Evolutionary conservation across 116 monocot genomes (phyloP), one percentile per base, ranked within the genome.

Genomic region (Dioscorea cayenensis): DNA sequence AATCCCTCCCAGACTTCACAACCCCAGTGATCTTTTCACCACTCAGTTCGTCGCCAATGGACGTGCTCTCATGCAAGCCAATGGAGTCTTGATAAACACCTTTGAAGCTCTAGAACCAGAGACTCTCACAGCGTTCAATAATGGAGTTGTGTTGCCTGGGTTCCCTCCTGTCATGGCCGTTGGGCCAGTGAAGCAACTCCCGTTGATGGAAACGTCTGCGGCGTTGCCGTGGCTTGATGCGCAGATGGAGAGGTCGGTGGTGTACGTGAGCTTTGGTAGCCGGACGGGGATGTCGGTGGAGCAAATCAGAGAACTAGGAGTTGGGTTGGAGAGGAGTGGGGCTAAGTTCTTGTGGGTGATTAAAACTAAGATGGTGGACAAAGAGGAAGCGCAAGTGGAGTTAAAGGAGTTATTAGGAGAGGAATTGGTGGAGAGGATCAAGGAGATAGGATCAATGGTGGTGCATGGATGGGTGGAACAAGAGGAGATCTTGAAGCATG

Each of bases 401-500:
- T 14, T 75, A 22, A 52, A 75, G 20, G 43, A 75, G 67, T 13
- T 67, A 2, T 13, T 75, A 16, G 75, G 66, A 17, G 59, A 59
- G 2, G 75, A 66, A 55, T 75, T 36, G 67, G 37, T 63, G 38
- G 48, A 32, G 62, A 62, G 69, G 49, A 62, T 69, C 69, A 62
- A 63, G 76, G 61, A 19, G 62, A 76, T n/a, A 49, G 43, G 43
- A 43, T 68, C 66, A 67, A 43, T 55, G 75, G 75, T 75, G 75
- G 67, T 67, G 75, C 55, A 27, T 7, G 67, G 60, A 35, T 75
- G 75, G 75, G 75, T 75, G 59, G 75, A 67, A 55, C 66, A 75
- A 66, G 52, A 36, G 49, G 71, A 60, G 14, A 69, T 90, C 16
- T 78, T 90, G 50, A 28, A 16, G 28, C 86, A 90, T 75, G 32